Conservation (phyloP, 202 grass and related monocot species). For the Elaeis oleifera region DNA sequence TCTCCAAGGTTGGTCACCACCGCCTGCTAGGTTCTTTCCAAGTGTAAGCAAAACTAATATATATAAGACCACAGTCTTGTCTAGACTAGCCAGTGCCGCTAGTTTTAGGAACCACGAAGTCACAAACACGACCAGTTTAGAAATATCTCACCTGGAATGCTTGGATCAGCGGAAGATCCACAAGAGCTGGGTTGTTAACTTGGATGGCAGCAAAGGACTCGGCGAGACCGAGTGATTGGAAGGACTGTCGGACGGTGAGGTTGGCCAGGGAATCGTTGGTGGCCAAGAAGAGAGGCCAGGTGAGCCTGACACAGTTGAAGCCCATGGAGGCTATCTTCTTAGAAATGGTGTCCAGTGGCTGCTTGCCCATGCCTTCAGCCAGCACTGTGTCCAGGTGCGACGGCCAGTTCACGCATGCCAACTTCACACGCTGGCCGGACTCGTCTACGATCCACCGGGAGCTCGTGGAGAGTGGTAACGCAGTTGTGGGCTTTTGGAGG, state of each 20-base stretch:
- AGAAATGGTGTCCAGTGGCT: conserved; percentile 41
- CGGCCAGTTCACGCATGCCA: conserved; percentile 89
- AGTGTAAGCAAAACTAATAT: too few species aligned
- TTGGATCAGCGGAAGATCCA: conserved; percentile 57
- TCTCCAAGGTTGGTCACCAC: conserved; percentile 65
- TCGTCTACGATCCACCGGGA: conserved; percentile 78
- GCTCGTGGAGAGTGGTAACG: conserved; percentile 37
- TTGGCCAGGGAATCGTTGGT: conserved; percentile 49
- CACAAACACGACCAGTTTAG: too few species aligned
- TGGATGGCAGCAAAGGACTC: conserved; percentile 39
- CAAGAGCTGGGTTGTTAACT: conserved; percentile 45
- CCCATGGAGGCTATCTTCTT: conserved; percentile 46
- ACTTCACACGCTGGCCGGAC: conserved; percentile 54
- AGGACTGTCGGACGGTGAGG: conserved; percentile 62
- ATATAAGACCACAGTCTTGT: too few species aligned
- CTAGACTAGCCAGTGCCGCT: too few species aligned
- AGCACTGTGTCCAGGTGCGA: conserved; percentile 83
- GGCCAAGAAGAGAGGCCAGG: conserved; percentile 70
- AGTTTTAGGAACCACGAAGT: too few species aligned
- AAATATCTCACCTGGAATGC: conserved; percentile 58
- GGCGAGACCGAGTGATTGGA: conserved; percentile 50
- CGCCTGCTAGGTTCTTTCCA: conserved; percentile 19
- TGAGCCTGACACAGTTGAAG: conserved; percentile 89
- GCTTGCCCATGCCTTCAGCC: conserved; percentile 69
- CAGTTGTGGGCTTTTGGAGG: not conserved